A percentile compares a stretch with the other conserved stretches of the same genome.
Conservation (phyloP, 345 rosid species). For the Mercurialis annua region DNA sequence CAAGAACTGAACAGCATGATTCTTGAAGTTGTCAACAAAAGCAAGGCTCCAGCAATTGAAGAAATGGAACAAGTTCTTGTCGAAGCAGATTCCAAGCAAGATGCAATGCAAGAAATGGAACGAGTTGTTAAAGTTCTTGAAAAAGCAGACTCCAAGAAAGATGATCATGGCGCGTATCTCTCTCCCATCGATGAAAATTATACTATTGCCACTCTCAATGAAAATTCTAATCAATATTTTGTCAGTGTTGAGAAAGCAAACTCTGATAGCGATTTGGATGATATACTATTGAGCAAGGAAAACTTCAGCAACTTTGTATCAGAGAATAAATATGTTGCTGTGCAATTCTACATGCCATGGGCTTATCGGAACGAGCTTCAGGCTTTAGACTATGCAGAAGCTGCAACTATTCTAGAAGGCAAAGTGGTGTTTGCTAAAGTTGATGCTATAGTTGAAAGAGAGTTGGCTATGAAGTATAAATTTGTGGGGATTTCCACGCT, state of each 20-base stretch:
- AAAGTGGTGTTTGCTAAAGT: conserved; percentile 4
- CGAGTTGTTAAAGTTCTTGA: background rate
- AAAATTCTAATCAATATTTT: background rate
- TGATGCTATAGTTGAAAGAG: background rate
- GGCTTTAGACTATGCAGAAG: background rate
- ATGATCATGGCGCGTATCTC: background rate
- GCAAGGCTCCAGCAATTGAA: too few relatives aligned
- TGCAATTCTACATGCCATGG: background rate
- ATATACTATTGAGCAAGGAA: background rate
- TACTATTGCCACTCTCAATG: background rate
- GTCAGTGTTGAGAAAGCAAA: background rate
- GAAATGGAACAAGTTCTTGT: background rate
- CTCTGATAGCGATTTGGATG: background rate
- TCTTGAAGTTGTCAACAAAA: background rate
- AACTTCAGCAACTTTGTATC: conserved; percentile 6
- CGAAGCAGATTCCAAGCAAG: background rate
- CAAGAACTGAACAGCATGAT: background rate
- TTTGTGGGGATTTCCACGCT: background rate
- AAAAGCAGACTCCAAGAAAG: too few relatives aligned
- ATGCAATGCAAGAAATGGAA: background rate
- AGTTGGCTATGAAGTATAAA: conserved; percentile 2
- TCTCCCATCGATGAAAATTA: background rate
- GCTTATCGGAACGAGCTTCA: background rate
- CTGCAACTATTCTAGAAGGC: background rate
- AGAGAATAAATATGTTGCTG: conserved; percentile 2